Evolutionary conservation across 192 early-diverging fungal species (phyloP).

Genomic region (Powellomyces hirtus): DNA sequence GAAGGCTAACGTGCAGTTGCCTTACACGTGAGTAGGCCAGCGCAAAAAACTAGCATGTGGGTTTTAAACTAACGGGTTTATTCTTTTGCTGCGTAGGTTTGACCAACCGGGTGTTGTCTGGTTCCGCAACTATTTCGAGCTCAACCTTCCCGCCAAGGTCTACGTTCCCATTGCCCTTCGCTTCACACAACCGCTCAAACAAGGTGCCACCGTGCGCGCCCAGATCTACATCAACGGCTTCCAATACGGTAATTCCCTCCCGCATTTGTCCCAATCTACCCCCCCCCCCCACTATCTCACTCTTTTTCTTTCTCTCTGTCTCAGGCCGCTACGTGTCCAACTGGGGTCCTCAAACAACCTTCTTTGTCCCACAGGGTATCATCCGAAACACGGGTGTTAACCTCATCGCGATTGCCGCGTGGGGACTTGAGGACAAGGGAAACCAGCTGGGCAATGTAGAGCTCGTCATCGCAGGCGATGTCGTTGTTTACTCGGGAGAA

Average conservation of each 20-base stretch:
- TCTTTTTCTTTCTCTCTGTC: too few relatives aligned
- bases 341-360: neutral
- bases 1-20: neutral
- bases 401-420: neutral
- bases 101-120: neutral
- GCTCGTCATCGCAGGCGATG: neutral
- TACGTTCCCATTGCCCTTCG: neutral
- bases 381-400: neutral
- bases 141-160: neutral
- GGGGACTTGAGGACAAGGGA: neutral
- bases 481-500: neutral
- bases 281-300: too few relatives aligned
- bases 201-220: neutral
- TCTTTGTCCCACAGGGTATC: neutral
- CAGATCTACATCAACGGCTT: slow-evolving; percentile 1
- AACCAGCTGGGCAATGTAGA: neutral
- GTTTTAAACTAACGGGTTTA: too few relatives aligned
- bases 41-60: too few relatives aligned
- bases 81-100: neutral
- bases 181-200: neutral
- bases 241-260: neutral
- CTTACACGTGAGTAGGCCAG: neutral
- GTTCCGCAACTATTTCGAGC: neutral
- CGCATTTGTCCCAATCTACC: too few relatives aligned
- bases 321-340: neutral